Percentiles rank a stretch among this genome's conserved stretches.
phyloP scores from a whole-genome alignment of 148 eudicot species.

The Fagopyrum homotropicum region DNA sequence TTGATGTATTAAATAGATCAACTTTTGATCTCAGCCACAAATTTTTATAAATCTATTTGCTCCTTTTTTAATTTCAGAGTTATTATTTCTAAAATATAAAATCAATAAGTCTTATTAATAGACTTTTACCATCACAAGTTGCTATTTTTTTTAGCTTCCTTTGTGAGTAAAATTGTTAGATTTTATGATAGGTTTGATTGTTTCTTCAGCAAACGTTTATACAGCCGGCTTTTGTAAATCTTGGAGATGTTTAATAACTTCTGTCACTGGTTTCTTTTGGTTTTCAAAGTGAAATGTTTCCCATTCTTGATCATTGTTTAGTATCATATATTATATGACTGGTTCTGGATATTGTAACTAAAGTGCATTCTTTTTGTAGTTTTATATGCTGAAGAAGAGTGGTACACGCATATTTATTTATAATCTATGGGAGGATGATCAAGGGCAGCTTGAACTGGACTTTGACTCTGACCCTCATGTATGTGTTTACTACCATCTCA shows the following conservation, averaged over 20 bases:
- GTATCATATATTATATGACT: background rate
- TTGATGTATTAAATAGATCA: too few relatives aligned
- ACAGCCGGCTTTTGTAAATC: background rate
- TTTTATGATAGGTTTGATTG: background rate
- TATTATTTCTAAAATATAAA: too few relatives aligned
- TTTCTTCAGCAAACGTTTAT: background rate
- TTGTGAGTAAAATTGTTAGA: background rate
- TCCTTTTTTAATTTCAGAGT: too few relatives aligned
- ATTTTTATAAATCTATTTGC: too few relatives aligned
- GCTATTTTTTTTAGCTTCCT: background rate
- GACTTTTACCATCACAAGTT: too few relatives aligned
- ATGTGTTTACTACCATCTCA: slow-evolving; percentile 14
- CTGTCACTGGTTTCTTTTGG: background rate
- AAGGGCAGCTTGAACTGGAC: slow-evolving; percentile 73
- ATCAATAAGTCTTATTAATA: too few relatives aligned
- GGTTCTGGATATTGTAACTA: slow-evolving; percentile 3
- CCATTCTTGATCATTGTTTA: too few relatives aligned
- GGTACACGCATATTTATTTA: slow-evolving; percentile 85
- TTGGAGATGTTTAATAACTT: background rate
- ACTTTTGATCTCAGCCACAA: too few relatives aligned
- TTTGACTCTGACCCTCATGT: slow-evolving; percentile 77
- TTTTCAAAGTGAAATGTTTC: background rate
- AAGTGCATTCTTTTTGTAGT: slow-evolving; percentile 29
- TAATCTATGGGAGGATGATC: slow-evolving; percentile 98
- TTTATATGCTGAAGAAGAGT: slow-evolving; percentile 57